Conservation (phyloP, 1,284 basidiomycete genomes). For the Tilletia setariae region DNA sequence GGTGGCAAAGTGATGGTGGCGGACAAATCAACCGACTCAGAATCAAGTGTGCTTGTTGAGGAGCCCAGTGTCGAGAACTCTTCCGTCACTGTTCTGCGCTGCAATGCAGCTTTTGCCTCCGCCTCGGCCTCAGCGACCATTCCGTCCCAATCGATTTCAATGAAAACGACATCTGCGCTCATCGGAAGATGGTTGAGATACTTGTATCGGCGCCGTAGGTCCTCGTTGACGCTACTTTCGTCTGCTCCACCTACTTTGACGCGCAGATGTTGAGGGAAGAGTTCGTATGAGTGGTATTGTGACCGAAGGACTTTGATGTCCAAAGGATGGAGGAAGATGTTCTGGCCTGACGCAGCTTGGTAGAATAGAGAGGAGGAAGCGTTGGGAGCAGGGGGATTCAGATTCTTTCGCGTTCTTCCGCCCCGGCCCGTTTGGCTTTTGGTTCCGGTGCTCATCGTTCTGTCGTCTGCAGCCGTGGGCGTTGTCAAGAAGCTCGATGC, state of each 20-base stretch:
- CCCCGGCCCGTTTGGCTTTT: background rate
- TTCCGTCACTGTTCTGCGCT: background rate
- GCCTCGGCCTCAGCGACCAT: conserved; percentile 24
- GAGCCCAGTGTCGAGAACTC: background rate
- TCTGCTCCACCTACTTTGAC: conserved; percentile 75
- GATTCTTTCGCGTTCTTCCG: conserved; percentile 28
- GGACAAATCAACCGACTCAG: background rate
- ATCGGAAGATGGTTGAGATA: conserved; percentile 90
- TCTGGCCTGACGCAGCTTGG: conserved; percentile 85
- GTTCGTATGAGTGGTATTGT: conserved; percentile 75
- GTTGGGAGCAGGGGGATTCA: conserved; percentile 47
- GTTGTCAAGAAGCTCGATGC: background rate
- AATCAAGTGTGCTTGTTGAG: background rate
- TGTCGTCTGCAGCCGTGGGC: background rate
- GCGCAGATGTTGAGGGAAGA: conserved; percentile 77
- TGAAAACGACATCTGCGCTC: conserved; percentile 86
- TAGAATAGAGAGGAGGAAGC: conserved; percentile 76
- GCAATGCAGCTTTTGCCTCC: conserved; percentile 7
- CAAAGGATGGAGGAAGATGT: conserved; percentile 88
- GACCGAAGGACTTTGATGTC: conserved; percentile 89
- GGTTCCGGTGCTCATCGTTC: background rate
- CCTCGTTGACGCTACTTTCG: conserved; percentile 73
- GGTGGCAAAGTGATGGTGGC: background rate
- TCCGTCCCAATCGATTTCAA: conserved; percentile 70
- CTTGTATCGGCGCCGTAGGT: conserved; percentile 87